These are phyloP conservation scores for Cordyceps cateniannulata DNA, from an alignment of 2,329 filamentous ascomycete genomes.

Conservation along the genomic window DNA sequence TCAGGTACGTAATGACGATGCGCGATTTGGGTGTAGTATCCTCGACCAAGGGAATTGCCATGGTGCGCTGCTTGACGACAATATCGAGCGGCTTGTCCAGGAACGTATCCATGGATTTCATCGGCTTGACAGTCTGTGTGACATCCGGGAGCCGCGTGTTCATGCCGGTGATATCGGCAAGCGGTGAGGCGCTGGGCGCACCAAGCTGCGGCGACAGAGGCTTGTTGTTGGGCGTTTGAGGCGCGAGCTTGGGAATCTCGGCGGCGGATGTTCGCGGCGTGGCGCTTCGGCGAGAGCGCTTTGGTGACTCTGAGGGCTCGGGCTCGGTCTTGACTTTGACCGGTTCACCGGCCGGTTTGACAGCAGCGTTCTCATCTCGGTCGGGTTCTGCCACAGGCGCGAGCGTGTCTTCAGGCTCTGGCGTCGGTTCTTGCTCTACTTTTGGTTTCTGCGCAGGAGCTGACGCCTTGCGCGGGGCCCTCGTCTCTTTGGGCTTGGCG, in stretches of 20 bases:
- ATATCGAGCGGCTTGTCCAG: slow-evolving; percentile 92
- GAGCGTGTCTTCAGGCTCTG: not conserved
- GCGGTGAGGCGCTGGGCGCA: slow-evolving; percentile 47
- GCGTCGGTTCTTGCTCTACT: slow-evolving; percentile 8
- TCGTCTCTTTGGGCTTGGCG: slow-evolving; percentile 23
- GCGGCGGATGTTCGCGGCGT: slow-evolving; percentile 35
- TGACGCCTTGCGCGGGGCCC: slow-evolving; percentile 37
- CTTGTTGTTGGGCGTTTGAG: slow-evolving; percentile 44
- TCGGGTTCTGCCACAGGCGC: slow-evolving; percentile 3
- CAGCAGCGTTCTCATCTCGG: slow-evolving; percentile 15
- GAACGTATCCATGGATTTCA: slow-evolving; percentile 69
- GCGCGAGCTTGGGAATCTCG: slow-evolving; percentile 31
- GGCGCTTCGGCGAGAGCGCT: slow-evolving; percentile 14
- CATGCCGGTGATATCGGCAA: slow-evolving; percentile 68
- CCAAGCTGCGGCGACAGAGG: slow-evolving; percentile 52
- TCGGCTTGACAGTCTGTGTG: slow-evolving; percentile 53
- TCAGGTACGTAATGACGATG: slow-evolving; percentile 86
- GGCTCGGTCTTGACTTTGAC: slow-evolving; percentile 4
- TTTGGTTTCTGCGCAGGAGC: slow-evolving; percentile 22
- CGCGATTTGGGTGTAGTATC: slow-evolving; percentile 72
- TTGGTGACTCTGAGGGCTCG: slow-evolving; percentile 21
- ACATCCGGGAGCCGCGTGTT: slow-evolving; percentile 38
- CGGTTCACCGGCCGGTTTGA: slow-evolving; percentile 51
- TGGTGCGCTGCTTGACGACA: slow-evolving; percentile 74
- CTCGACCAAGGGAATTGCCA: slow-evolving; percentile 62